Conservation (phyloP, 192 early-diverging fungal species). For the Mortierella hygrophila region DNA sequence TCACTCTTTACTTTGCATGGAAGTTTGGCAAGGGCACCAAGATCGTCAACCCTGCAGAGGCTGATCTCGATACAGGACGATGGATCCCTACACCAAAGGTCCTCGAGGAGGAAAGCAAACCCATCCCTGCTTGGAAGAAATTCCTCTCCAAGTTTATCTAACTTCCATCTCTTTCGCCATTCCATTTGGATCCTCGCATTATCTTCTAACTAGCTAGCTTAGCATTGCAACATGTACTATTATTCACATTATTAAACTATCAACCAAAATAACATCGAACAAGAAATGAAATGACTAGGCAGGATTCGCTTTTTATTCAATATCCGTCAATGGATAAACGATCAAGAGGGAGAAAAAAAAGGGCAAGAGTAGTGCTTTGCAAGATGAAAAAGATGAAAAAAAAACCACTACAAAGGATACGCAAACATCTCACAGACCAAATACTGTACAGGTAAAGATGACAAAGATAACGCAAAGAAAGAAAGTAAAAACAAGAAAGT, state of each 20-base stretch:
- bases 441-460: slow-evolving; percentile 5
- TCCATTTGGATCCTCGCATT: not conserved
- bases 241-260: not conserved
- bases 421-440: not conserved
- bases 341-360: not conserved
- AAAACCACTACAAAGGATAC: not conserved
- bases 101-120: not conserved
- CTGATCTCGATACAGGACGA: slow-evolving; percentile 67
- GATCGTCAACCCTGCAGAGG: slow-evolving; percentile 68
- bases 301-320: not conserved
- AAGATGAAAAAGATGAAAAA: not conserved
- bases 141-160: slow-evolving; percentile 32
- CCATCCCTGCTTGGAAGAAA: slow-evolving; percentile 14
- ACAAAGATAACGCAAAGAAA: not conserved
- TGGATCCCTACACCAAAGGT: slow-evolving; percentile 24
- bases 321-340: not conserved
- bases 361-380: not conserved
- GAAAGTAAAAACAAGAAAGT: not conserved
- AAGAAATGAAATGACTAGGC: not conserved
- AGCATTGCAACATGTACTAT: not conserved
- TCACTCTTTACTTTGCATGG: slow-evolving; percentile 72
- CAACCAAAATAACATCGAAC: not conserved
- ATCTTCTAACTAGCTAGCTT: not conserved
- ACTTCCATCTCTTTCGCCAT: not conserved
- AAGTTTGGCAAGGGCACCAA: slow-evolving; percentile 74